Conservation (phyloP, 2,329 filamentous ascomycete genomes). For the Colletotrichum brevisporum region DNA sequence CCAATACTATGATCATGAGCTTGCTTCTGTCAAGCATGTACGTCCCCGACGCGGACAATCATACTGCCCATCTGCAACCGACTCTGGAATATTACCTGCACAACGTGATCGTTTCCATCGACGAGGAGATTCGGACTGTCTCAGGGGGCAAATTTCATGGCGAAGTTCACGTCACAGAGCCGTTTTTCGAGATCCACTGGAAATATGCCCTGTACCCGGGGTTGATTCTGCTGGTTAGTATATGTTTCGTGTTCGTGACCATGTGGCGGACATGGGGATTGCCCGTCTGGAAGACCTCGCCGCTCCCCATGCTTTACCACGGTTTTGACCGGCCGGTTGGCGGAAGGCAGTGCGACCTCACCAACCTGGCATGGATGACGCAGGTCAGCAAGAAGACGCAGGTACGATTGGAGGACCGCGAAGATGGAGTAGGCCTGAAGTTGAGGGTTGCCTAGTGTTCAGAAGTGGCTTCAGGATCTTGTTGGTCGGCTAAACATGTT, state of each 20-base stretch:
- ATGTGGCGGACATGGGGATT: background rate
- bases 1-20: too few relatives aligned
- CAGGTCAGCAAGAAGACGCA: background rate
- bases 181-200: background rate
- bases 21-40: too few relatives aligned
- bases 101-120: background rate
- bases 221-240: background rate
- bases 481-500: too few relatives aligned
- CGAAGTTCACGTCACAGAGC: background rate
- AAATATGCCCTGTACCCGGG: background rate
- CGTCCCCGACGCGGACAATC: too few relatives aligned
- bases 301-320: background rate
- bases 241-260: background rate
- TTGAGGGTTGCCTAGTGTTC: background rate
- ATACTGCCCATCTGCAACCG: too few relatives aligned
- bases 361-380: background rate
- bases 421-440: background rate
- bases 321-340: background rate
- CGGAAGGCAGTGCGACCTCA: background rate
- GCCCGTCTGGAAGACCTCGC: background rate
- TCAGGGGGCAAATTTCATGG: background rate
- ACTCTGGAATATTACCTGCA: too few relatives aligned
- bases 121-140: background rate
- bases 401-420: background rate
- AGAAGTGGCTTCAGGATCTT: too few relatives aligned